phyloP scores from a whole-genome alignment of 306 rosid species.

The Dryas octopetala region DNA sequence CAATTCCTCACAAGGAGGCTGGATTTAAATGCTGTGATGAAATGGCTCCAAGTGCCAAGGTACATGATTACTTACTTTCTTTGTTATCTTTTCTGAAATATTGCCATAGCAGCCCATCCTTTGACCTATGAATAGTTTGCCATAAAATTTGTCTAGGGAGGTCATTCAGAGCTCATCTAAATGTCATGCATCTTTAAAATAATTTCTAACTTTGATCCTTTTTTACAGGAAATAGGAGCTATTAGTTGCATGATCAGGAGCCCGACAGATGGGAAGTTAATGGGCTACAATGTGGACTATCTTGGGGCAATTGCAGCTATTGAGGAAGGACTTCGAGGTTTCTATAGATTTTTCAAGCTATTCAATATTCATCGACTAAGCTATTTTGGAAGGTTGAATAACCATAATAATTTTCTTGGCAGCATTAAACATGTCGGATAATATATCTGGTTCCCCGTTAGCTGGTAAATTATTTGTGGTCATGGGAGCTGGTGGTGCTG shows the following conservation, averaged over 20 bases:
- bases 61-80: conserved; percentile 11
- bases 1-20: conserved; percentile 65
- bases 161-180: not conserved
- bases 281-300: conserved; percentile 61
- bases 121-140: not conserved
- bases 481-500: conserved; percentile 79
- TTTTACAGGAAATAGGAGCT: conserved; percentile 59
- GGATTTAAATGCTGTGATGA: conserved; percentile 59
- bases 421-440: conserved; percentile 33
- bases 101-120: not conserved
- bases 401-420: not conserved
- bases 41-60: conserved; percentile 61
- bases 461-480: conserved; percentile 60
- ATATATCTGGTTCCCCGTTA: conserved; percentile 46
- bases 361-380: not conserved
- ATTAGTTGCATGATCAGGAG: conserved; percentile 69
- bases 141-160: not conserved
- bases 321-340: conserved; percentile 65
- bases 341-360: not conserved
- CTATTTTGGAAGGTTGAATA: not conserved
- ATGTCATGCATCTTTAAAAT: not conserved
- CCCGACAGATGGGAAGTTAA: conserved; percentile 48
- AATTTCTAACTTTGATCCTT: not conserved
- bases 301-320: conserved; percentile 71
- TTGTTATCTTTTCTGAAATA: not conserved